phyloP scores from a whole-genome alignment of 1,284 basidiomycete genomes.

The Ustilago esculenta region DNA sequence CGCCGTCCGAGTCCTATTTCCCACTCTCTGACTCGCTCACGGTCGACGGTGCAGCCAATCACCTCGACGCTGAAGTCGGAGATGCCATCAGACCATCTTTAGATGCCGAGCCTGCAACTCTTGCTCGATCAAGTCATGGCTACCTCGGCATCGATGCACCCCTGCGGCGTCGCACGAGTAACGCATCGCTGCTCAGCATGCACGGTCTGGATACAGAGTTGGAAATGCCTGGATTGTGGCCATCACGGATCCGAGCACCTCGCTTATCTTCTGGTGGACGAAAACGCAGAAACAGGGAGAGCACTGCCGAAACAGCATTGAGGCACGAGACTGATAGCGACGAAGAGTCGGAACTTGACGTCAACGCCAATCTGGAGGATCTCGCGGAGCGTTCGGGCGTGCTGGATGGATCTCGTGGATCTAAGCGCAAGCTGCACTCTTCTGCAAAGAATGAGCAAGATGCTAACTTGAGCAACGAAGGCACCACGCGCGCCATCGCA shows the following conservation, averaged over 20 bases:
- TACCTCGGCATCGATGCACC: conserved; percentile 70
- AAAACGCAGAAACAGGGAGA: conserved; percentile 3
- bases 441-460: not conserved
- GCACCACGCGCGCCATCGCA: conserved; percentile 18
- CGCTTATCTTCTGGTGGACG: conserved; percentile 25
- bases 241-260: conserved; percentile 29
- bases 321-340: conserved; percentile 7
- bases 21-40: conserved; percentile 67
- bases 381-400: conserved; percentile 48
- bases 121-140: conserved; percentile 8
- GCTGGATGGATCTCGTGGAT: conserved; percentile 31
- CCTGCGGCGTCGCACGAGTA: conserved; percentile 26
- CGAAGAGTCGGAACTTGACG: conserved; percentile 51
- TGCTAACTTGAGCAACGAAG: not conserved
- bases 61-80: conserved; percentile 69
- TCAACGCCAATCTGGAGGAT: conserved; percentile 31
- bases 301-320: not conserved
- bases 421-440: conserved; percentile 37
- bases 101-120: not conserved
- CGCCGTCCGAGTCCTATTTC: conserved; percentile 78
- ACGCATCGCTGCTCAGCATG: conserved; percentile 16
- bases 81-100: conserved; percentile 11
- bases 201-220: conserved; percentile 13
- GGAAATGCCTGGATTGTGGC: conserved; percentile 42
- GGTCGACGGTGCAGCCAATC: conserved; percentile 5